Percentiles rank a stretch among this genome's conserved stretches.
phyloP scores from a whole-genome alignment of 2,329 filamentous ascomycete species.

The Magnaporthales sp. region DNA sequence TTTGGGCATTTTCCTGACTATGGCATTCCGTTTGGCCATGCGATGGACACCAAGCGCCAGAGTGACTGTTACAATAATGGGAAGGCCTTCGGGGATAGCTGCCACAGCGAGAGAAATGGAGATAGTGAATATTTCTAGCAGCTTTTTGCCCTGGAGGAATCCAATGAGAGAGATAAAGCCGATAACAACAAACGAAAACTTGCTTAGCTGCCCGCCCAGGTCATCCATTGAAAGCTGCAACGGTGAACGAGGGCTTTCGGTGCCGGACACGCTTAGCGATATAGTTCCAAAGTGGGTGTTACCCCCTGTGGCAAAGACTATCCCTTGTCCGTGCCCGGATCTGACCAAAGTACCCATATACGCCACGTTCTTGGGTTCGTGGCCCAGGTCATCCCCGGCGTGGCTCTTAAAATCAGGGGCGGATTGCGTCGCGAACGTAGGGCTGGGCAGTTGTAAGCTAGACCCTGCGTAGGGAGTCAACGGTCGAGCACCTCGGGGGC shows the following conservation, averaged over 20 bases:
- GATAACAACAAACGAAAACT: slow-evolving; percentile 93
- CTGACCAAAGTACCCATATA: slow-evolving; percentile 97
- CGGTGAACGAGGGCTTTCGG: slow-evolving; percentile 89
- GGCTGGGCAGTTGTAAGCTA: slow-evolving; percentile 22
- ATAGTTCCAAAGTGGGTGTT: slow-evolving; percentile 95
- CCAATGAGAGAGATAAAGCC: slow-evolving; percentile 87
- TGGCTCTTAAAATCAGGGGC: slow-evolving; percentile 30
- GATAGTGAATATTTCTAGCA: slow-evolving; percentile 95
- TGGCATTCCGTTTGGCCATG: slow-evolving; percentile 92
- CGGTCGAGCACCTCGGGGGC: slow-evolving; percentile 20
- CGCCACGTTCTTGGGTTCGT: slow-evolving; percentile 80
- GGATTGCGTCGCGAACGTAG: slow-evolving; percentile 33
- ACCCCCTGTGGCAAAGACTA: slow-evolving; percentile 93
- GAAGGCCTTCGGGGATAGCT: slow-evolving; percentile 89
- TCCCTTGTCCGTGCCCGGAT: slow-evolving; percentile 88
- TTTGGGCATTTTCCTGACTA: slow-evolving; percentile 90
- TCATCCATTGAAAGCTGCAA: slow-evolving; percentile 95
- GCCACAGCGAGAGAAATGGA: slow-evolving; percentile 94
- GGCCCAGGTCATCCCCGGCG: slow-evolving; percentile 57
- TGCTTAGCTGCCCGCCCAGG: slow-evolving; percentile 92
- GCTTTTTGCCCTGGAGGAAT: slow-evolving; percentile 76
- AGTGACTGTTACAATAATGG: slow-evolving; percentile 97
- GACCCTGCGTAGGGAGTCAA: slow-evolving; percentile 14
- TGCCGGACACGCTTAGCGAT: slow-evolving; percentile 85
- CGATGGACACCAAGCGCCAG: slow-evolving; percentile 88